Conservation (phyloP, 1,139 yeast genomes). For the Pichia terricola region DNA sequence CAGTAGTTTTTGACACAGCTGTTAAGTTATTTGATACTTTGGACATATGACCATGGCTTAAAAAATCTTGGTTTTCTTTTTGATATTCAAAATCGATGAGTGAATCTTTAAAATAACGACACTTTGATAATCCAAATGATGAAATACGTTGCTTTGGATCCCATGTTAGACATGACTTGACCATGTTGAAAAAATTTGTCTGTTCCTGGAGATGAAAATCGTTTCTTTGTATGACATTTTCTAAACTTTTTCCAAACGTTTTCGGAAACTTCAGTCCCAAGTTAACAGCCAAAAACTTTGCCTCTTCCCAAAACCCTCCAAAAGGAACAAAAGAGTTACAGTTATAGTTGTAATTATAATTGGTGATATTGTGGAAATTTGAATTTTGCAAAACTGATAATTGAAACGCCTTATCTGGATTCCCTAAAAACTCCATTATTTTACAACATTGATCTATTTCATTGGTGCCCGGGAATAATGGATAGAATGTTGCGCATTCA, state of each 20-base stretch:
- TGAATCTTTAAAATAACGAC: slow-evolving; percentile 46
- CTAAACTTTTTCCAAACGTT: slow-evolving; percentile 29
- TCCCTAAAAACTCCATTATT: slow-evolving; percentile 60
- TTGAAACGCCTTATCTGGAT: slow-evolving; percentile 33
- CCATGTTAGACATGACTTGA: slow-evolving; percentile 56
- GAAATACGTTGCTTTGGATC: slow-evolving; percentile 48
- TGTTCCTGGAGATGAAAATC: slow-evolving; percentile 25
- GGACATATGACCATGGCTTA: too few species aligned
- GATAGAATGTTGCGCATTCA: slow-evolving; percentile 67
- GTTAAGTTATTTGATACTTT: too few species aligned
- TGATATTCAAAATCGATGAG: slow-evolving; percentile 17
- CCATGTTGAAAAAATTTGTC: slow-evolving; percentile 37
- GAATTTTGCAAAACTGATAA: slow-evolving; percentile 9
- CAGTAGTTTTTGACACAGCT: too few species aligned
- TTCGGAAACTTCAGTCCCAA: slow-evolving; percentile 48
- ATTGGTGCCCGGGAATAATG: slow-evolving; percentile 76
- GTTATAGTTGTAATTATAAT: not conserved
- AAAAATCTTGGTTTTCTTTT: slow-evolving; percentile 9
- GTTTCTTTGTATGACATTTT: slow-evolving; percentile 29
- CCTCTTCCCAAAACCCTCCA: slow-evolving; percentile 66
- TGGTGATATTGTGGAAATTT: not conserved
- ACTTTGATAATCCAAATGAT: slow-evolving; percentile 34
- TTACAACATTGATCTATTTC: slow-evolving; percentile 71
- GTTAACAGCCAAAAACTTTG: slow-evolving; percentile 37
- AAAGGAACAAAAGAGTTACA: slow-evolving; percentile 25